phyloP scores from a whole-genome alignment of 2,329 filamentous ascomycete genomes.

The Cercospora berteroae region DNA sequence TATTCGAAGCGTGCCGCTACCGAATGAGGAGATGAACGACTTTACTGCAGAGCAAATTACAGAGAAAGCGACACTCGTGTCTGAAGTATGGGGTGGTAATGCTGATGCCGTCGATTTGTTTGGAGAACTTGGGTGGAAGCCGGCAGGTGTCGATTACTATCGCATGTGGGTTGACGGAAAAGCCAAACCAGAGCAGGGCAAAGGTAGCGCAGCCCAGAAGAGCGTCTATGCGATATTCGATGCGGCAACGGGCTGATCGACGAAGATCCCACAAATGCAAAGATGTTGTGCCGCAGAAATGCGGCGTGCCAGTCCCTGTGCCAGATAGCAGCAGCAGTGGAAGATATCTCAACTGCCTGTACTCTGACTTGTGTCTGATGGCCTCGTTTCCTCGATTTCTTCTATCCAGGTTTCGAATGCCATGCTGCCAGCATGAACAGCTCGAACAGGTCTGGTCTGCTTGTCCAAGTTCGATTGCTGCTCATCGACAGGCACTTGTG shows the following conservation, averaged over 20 bases:
- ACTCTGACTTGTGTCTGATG: slow-evolving; percentile 11
- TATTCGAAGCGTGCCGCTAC: background rate
- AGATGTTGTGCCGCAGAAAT: background rate
- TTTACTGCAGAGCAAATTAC: background rate
- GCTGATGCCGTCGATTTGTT: slow-evolving; percentile 34
- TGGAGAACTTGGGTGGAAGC: slow-evolving; percentile 37
- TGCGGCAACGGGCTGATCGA: background rate
- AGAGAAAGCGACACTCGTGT: background rate
- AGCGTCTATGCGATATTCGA: background rate
- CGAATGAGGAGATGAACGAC: background rate
- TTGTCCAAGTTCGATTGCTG: slow-evolving; percentile 34
- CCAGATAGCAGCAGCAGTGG: background rate
- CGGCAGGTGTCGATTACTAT: slow-evolving; percentile 36
- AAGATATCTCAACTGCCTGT: background rate
- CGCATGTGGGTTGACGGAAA: slow-evolving; percentile 41
- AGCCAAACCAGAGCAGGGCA: slow-evolving; percentile 35
- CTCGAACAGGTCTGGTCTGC: slow-evolving; percentile 60
- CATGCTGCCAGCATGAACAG: slow-evolving; percentile 64
- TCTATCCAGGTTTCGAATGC: slow-evolving; percentile 69
- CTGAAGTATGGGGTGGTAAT: slow-evolving; percentile 2
- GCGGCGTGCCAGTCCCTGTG: background rate
- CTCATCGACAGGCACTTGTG: slow-evolving; percentile 30
- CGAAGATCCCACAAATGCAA: background rate
- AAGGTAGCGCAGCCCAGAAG: slow-evolving; percentile 27
- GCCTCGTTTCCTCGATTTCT: slow-evolving; percentile 42